Conservation (phyloP, 225 moss, liverwort and hornwort species). For the Thuidium tamariscinum region DNA sequence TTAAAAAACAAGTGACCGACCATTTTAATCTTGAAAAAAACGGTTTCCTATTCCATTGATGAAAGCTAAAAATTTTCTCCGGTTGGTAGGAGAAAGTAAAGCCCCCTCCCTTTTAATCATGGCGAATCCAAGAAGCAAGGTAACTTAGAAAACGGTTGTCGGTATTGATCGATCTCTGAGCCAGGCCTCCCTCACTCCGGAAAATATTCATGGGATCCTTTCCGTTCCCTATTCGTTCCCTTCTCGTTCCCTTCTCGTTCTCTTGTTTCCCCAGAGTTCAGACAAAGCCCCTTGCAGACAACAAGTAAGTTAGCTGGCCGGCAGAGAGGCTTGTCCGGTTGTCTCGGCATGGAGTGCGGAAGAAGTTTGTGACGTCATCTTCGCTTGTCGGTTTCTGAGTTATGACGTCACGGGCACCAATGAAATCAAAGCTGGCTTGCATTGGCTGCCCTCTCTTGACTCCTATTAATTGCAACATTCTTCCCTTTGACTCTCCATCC, state of each 20-base stretch:
- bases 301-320: not conserved
- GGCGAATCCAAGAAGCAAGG: not conserved
- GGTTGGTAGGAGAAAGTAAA: fast-evolving
- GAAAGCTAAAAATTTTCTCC: fast-evolving
- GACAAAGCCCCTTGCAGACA: not conserved
- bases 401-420: not conserved
- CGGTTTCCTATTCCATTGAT: fast-evolving
- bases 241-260: too few relatives aligned
- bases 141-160: not conserved
- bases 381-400: not conserved
- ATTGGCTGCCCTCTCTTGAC: not conserved
- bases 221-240: not conserved
- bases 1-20: too few relatives aligned
- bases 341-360: not conserved
- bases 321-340: too few relatives aligned
- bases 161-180: not conserved
- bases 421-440: not conserved
- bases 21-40: fast-evolving
- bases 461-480: not conserved
- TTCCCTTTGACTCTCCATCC: not conserved
- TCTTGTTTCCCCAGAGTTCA: not conserved
- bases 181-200: too few relatives aligned
- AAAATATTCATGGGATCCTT: not conserved
- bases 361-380: not conserved
- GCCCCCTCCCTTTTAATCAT: not conserved